These are phyloP conservation scores for Oxyria digyna DNA, from an alignment of 148 eudicot genomes.

Conservation along the genomic window DNA sequence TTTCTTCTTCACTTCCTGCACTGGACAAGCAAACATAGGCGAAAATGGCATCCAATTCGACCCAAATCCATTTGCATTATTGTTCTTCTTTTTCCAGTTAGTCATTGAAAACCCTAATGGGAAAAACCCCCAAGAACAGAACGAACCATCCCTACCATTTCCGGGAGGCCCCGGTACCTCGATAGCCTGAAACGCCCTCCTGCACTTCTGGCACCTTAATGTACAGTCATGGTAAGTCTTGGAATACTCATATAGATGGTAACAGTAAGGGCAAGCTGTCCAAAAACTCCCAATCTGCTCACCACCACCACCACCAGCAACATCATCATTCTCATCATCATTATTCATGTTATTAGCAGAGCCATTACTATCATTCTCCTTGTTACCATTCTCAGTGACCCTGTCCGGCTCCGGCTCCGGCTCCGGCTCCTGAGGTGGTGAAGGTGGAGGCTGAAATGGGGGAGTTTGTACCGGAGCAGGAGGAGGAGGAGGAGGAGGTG, in stretches of 20 bases:
- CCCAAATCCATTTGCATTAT: slow-evolving; percentile 19
- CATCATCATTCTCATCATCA: slow-evolving; percentile 16
- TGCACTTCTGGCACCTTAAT: slow-evolving; percentile 72
- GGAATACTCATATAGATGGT: slow-evolving; percentile 56
- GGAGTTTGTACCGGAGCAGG: slow-evolving; percentile 3
- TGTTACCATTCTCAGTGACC: not conserved
- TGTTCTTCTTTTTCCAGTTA: slow-evolving; percentile 33
- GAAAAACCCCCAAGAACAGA: slow-evolving; percentile 78
- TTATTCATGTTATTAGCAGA: slow-evolving; percentile 1
- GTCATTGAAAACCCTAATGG: slow-evolving; percentile 67
- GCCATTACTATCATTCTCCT: slow-evolving; percentile 6
- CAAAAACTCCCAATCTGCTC: slow-evolving; percentile 33
- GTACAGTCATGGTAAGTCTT: slow-evolving; percentile 45
- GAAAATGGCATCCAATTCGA: slow-evolving; percentile 61
- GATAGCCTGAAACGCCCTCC: slow-evolving; percentile 68
- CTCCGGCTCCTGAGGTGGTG: not conserved
- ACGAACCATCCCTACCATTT: slow-evolving; percentile 20
- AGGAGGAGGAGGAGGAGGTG: slow-evolving; percentile 4
- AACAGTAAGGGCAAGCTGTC: slow-evolving; percentile 94
- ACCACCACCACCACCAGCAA: no score
- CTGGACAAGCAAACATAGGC: slow-evolving; percentile 38
- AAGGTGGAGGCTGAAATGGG: not conserved
- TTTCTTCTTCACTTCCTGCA: slow-evolving; percentile 14
- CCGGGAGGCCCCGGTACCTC: slow-evolving; percentile 50
- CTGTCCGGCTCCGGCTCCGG: not conserved